A percentile compares a stretch with the other conserved stretches of the same genome.
Conservation (phyloP, 2,329 filamentous ascomycete species). For the Aspergillus thermomutatus region DNA sequence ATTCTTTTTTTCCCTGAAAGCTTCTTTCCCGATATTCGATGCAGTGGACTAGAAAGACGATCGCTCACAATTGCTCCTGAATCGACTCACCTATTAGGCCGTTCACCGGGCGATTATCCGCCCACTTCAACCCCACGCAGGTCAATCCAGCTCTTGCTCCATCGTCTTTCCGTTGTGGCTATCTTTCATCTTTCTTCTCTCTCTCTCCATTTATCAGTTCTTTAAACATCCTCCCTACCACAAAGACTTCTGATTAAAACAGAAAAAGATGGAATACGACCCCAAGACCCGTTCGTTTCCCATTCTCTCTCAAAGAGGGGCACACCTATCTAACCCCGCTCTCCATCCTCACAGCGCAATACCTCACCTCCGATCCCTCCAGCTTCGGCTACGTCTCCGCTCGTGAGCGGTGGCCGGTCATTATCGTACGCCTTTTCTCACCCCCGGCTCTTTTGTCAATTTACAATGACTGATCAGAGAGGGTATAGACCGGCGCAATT, state of each 20-base stretch:
- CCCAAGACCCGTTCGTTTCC: conserved; percentile 63
- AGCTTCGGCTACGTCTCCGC: conserved; percentile 88
- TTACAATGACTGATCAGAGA: conserved; percentile 1
- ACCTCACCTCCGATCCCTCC: conserved; percentile 72
- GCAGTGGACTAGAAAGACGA: neutral
- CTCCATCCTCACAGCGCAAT: conserved; percentile 57
- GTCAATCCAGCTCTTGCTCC: neutral
- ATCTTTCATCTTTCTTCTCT: neutral
- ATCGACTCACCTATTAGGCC: neutral
- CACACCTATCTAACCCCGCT: conserved; percentile 15
- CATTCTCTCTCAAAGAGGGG: conserved; percentile 5
- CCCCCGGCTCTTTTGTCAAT: conserved; percentile 2
- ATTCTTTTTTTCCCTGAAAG: neutral
- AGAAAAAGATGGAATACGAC: conserved; percentile 65
- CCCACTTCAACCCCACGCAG: neutral
- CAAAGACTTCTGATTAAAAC: neutral
- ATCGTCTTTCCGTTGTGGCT: neutral
- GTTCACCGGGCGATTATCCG: neutral
- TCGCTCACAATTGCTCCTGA: neutral
- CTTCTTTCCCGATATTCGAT: neutral
- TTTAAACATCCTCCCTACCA: neutral
- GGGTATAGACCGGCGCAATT: conserved; percentile 78
- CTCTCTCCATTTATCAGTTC: neutral
- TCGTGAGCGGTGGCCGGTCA: conserved; percentile 86
- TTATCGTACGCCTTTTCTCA: conserved; percentile 62